phyloP scores from a whole-genome alignment of 192 early-diverging fungal genomes.

The Coemansia sp. region DNA sequence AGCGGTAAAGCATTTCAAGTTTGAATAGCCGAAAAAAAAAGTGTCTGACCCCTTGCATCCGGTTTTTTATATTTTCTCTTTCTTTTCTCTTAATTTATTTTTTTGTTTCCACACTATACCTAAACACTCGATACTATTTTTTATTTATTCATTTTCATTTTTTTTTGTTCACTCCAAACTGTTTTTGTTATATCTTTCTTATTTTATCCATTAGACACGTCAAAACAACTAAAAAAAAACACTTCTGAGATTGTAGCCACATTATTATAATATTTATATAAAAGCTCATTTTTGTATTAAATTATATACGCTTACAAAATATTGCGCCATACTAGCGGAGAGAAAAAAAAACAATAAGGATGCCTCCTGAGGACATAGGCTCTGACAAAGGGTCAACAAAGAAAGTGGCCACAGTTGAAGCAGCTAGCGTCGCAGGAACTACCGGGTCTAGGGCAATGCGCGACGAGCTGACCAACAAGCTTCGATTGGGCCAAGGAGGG shows the following conservation, averaged over 20 bases:
- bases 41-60: neutral
- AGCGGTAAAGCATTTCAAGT: neutral
- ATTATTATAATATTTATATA: neutral
- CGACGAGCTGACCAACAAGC: slow-evolving; percentile 14
- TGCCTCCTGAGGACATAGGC: neutral
- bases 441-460: slow-evolving; percentile 17
- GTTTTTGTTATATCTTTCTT: neutral
- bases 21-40: slow-evolving; percentile 6
- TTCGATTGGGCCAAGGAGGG: slow-evolving; percentile 33
- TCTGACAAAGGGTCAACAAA: slow-evolving; percentile 5
- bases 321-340: neutral
- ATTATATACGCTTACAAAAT: neutral
- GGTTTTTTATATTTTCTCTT: slow-evolving; percentile 5
- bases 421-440: slow-evolving; percentile 3
- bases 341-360: neutral
- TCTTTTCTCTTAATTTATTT: slow-evolving; percentile 15
- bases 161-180: slow-evolving; percentile 6
- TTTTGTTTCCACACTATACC: slow-evolving; percentile 11
- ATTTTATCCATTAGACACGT: too few species aligned
- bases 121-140: neutral
- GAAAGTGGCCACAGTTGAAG: neutral
- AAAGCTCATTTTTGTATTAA: neutral
- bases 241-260: too few species aligned
- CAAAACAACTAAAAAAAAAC: too few species aligned
- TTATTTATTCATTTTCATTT: slow-evolving; percentile 8